Percentiles rank a stretch among this genome's conserved stretches.
Evolutionary conservation across 371 early-diverging fungal genomes (phyloP).

Genomic region (Sanchytrium tribonematis): DNA sequence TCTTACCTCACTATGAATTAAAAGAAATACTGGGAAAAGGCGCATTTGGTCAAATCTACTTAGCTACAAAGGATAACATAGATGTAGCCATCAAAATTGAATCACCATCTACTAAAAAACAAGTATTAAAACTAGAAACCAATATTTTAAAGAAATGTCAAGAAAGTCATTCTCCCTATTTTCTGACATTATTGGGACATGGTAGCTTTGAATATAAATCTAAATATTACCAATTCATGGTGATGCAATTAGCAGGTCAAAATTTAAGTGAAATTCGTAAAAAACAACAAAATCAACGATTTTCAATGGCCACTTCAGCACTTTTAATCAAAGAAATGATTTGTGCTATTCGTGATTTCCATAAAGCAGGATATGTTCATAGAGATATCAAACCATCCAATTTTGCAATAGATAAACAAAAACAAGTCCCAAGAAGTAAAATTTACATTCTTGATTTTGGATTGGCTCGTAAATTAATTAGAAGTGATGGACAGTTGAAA

Average conservation of each 20-base stretch:
- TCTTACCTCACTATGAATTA: background rate
- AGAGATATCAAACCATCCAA: constrained; percentile 41
- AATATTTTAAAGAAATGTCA: constrained; percentile 18
- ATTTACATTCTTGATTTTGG: constrained; percentile 23
- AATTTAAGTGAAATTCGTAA: constrained; percentile 26
- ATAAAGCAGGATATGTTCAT: constrained; percentile 26
- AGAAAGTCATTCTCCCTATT: constrained; percentile 9
- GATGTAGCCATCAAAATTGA: constrained; percentile 35
- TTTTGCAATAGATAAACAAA: constrained; percentile 17
- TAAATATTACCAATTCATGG: constrained; percentile 18
- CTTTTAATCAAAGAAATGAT: constrained; percentile 26
- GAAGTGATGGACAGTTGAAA: constrained; percentile 7
- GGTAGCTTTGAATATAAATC: constrained; percentile 14
- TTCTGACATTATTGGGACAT: constrained; percentile 16
- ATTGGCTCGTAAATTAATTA: constrained; percentile 13
- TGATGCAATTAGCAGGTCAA: constrained; percentile 31
- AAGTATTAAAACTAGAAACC: constrained; percentile 25
- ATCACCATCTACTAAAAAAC: constrained; percentile 18
- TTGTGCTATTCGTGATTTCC: constrained; percentile 16
- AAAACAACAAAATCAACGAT: constrained; percentile 9
- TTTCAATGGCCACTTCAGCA: constrained; percentile 24
- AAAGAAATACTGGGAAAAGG: constrained; percentile 17
- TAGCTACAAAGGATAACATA: constrained; percentile 15
- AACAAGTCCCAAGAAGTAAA: constrained; percentile 3
- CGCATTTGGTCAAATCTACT: constrained; percentile 35